Conservation (phyloP, 306 rosid genomes). For the Ceratonia siliqua region DNA sequence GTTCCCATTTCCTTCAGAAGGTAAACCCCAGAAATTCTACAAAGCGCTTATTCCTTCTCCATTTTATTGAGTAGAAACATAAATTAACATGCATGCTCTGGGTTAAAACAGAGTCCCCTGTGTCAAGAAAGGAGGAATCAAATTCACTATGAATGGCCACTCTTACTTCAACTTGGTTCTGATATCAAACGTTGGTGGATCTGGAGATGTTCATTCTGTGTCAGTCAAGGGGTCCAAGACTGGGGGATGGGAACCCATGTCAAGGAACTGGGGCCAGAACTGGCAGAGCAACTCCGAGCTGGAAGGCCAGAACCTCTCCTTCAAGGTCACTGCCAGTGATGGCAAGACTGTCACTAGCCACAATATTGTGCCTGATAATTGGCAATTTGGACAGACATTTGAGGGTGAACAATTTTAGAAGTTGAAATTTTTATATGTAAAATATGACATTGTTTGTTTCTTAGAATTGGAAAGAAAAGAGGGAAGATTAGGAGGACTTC, state of each 20-base stretch:
- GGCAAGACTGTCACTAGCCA: conserved; percentile 40
- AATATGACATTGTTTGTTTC: conserved; percentile 32
- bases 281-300: conserved; percentile 42
- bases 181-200: conserved; percentile 55
- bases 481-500: conserved; percentile 43
- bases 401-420: conserved; percentile 69
- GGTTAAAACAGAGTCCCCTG: conserved; percentile 49
- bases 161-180: conserved; percentile 57
- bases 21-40: conserved; percentile 1
- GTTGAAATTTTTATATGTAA: conserved; percentile 26
- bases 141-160: conserved; percentile 55
- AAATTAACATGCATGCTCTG: neutral
- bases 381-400: conserved; percentile 59
- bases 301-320: conserved; percentile 54
- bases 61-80: neutral
- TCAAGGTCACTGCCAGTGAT: conserved; percentile 46
- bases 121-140: conserved; percentile 47
- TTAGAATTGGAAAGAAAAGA: conserved; percentile 5
- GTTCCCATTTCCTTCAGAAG: conserved; percentile 51
- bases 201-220: conserved; percentile 53
- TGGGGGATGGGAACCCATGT: conserved; percentile 58
- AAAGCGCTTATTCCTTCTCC: too few relatives aligned
- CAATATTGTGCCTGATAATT: conserved; percentile 43
- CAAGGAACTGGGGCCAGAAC: conserved; percentile 32
- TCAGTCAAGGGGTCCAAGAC: conserved; percentile 52